A percentile compares a stretch with the other conserved stretches of the same genome.
phyloP scores from a whole-genome alignment of 495 filamentous ascomycete genomes.

The Echria macrotheca region DNA sequence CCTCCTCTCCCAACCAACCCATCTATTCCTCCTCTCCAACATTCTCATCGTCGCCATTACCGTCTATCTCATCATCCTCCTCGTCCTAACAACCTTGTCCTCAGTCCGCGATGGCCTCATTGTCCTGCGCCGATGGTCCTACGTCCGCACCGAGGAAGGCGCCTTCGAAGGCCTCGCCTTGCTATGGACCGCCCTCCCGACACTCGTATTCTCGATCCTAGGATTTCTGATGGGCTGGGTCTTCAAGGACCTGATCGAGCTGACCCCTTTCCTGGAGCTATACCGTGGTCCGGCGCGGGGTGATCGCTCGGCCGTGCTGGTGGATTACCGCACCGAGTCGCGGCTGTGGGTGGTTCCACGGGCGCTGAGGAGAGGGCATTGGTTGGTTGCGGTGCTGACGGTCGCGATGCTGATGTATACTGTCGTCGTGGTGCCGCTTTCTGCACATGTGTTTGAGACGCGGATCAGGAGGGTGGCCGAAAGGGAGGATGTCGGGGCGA shows the following conservation, averaged over 20 bases:
- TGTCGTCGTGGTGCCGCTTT: not conserved
- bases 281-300: conserved; percentile 1
- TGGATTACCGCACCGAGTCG: not conserved
- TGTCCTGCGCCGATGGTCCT: not conserved
- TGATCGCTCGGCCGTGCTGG: not conserved
- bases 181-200: not conserved
- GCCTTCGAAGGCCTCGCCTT: not conserved
- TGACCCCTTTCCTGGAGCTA: conserved; percentile 1
- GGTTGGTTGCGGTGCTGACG: not conserved
- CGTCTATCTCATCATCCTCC: not conserved
- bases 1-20: not conserved
- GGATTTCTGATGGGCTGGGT: conserved; percentile 3
- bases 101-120: not conserved
- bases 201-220: not conserved
- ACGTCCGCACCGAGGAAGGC: not conserved
- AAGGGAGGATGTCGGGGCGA: not conserved
- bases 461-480: not conserved
- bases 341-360: not conserved
- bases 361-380: conserved; percentile 1
- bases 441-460: not conserved
- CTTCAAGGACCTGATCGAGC: conserved; percentile 3
- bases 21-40: conserved; percentile 1
- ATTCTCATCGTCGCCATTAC: not conserved
- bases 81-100: not conserved
- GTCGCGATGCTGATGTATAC: not conserved